Base-by-base conservation (phyloP, 805 yeast species). In the Isabelozyma rhagii region DNA sequence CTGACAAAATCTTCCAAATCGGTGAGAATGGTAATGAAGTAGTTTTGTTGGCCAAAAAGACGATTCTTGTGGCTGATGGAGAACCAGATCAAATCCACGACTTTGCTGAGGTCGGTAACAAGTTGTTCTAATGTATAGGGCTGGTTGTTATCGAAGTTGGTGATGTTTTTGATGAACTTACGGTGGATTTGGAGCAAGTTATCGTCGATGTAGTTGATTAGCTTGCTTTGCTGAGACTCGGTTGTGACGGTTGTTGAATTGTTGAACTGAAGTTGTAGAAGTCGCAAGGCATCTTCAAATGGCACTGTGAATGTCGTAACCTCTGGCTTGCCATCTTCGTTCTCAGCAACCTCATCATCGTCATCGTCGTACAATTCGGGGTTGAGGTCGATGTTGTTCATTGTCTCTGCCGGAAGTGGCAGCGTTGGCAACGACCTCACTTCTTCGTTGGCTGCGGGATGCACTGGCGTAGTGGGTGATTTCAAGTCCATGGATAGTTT, bases 1-100 rank as follows among this genome's bases (percentile, higher is more conserved):
- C 54, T 56, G 38, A 72, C 41, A 57, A 70, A 73, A 53, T 74
- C 78, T 44, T 74, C 78, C 43, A 72, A 51, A 51, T 72, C 78
- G 29, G 68, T 67, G 47, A 67, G 31, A 9, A 74, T 58, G 47
- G 64, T 66, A 40, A 73, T 58, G 44, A 69, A 60, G 48, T 72
- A 74, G 50, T 70, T 71, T 3, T 53, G 57, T 54, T 72, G 77
- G 11, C 72, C 73, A 51, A 62, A 66, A 8, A 68, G 55, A n/a
- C 46, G 49, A 14, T 53, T 56, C 31, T 61, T 47, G 28, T 54
- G 53, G 31, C 56, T 51, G 2, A 74, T 55, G 10, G 74, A 68
- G 11, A 55, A 55, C 75, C 74, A 71, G 5, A 74, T 50, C 8
- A 74, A 44, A 31, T 69, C 66, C 13, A 70, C 29, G 10, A 68